Evolutionary conservation across 1,284 basidiomycete genomes (phyloP).

Genomic region (Puccinia coronata): DNA sequence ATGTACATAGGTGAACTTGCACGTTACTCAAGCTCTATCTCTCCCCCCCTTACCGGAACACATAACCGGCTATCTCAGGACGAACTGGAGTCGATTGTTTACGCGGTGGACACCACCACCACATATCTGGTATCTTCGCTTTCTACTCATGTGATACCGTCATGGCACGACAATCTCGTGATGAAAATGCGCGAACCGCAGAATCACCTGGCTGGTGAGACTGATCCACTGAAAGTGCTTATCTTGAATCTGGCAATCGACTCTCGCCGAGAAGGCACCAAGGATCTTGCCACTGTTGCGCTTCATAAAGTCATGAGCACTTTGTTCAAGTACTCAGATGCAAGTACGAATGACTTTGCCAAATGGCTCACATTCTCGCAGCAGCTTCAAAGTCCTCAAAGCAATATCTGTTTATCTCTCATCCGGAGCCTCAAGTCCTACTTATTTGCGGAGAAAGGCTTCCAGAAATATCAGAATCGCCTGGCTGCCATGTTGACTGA

Average conservation of each 20-base stretch:
- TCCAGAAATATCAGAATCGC: conserved; percentile 85
- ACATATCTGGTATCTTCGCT: conserved; percentile 48
- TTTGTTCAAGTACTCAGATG: conserved; percentile 65
- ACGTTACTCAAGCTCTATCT: conserved; percentile 62
- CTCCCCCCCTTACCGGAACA: conserved; percentile 61
- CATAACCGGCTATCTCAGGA: conserved; percentile 62
- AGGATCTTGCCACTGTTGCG: conserved; percentile 65
- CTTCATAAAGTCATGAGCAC: conserved; percentile 67
- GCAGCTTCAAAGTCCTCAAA: conserved; percentile 71
- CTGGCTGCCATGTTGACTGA: conserved; percentile 77
- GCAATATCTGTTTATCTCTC: conserved; percentile 66
- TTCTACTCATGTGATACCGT: conserved; percentile 17
- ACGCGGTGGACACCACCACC: conserved; percentile 63
- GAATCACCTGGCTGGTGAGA: not conserved
- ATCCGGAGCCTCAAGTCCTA: conserved; percentile 67
- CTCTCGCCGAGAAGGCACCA: conserved; percentile 54
- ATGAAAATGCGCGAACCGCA: conserved; percentile 47
- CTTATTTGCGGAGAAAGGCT: conserved; percentile 69
- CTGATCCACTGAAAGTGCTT: conserved; percentile 48
- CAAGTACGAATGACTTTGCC: conserved; percentile 70
- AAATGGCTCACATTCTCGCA: conserved; percentile 72
- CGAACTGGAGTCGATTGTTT: conserved; percentile 63
- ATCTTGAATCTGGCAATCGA: conserved; percentile 51
- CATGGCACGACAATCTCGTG: conserved; percentile 48
- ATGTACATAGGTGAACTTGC: conserved; percentile 59